These are phyloP conservation scores for Venturia carpophila DNA, from an alignment of 2,329 filamentous ascomycete genomes.

Conservation along the genomic window DNA sequence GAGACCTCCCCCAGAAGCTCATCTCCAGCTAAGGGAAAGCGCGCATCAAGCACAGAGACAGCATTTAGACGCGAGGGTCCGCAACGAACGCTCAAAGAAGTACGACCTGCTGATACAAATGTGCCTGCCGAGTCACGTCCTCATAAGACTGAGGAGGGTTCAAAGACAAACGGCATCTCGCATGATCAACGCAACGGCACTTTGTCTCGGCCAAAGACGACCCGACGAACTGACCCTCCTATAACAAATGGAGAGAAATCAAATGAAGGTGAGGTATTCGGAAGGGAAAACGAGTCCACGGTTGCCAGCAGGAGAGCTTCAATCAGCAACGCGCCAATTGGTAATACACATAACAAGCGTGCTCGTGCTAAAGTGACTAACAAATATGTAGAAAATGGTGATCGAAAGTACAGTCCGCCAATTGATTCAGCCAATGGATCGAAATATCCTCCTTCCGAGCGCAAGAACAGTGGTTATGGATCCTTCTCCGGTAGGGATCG, in stretches of 20 bases:
- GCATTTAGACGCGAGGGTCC: constrained; percentile 15
- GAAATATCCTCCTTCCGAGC: constrained; percentile 8
- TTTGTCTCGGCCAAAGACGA: not conserved
- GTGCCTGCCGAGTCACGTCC: not conserved
- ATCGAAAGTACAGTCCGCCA: constrained; percentile 10
- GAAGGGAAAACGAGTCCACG: constrained; percentile 8
- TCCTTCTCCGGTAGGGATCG: constrained; percentile 38
- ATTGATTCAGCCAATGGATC: not conserved
- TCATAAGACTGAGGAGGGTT: not conserved
- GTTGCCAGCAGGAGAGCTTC: constrained; percentile 9
- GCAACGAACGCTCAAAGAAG: constrained; percentile 6
- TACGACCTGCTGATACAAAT: not conserved
- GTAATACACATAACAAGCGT: not conserved
- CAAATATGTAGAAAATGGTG: not conserved
- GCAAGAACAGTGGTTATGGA: constrained; percentile 22
- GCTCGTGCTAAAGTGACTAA: constrained; percentile 7
- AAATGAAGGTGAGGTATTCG: not conserved
- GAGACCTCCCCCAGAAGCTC: constrained; percentile 25
- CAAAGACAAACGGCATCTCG: not conserved
- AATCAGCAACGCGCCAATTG: not conserved
- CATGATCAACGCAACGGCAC: not conserved
- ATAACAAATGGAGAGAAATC: constrained; percentile 12
- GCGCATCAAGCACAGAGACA: constrained; percentile 29
- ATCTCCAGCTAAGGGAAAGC: constrained; percentile 30
- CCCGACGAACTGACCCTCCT: constrained; percentile 6